phyloP scores from a whole-genome alignment of 1,139 yeast genomes.

The Meyerozyma smithsonii region DNA sequence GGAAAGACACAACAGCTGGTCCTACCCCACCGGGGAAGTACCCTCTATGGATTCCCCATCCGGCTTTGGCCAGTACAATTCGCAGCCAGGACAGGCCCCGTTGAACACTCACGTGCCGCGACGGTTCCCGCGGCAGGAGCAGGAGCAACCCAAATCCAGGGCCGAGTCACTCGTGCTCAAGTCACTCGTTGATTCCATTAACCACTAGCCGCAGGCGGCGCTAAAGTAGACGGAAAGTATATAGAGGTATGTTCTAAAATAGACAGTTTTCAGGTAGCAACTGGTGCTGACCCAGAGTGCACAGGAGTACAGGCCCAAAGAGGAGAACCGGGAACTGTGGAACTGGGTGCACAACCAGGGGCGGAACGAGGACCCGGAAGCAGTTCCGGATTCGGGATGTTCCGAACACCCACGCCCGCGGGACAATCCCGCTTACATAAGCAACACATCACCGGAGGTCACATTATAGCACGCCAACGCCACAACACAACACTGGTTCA shows the following conservation, averaged over 20 bases:
- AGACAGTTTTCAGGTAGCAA: not conserved
- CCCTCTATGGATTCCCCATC: not conserved
- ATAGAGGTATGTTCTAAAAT: not conserved
- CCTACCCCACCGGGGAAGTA: not conserved
- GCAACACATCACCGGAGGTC: not conserved
- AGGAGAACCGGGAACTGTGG: too few relatives aligned
- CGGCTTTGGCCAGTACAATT: not conserved
- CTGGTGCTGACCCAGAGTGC: too few relatives aligned
- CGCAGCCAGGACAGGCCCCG: not conserved
- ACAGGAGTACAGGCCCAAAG: too few relatives aligned
- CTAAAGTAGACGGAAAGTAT: not conserved
- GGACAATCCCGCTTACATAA: not conserved
- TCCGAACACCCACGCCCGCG: too few relatives aligned
- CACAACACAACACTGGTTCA: not conserved
- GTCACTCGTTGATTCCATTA: constrained; percentile 42
- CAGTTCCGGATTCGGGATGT: too few relatives aligned
- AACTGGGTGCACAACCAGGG: too few relatives aligned
- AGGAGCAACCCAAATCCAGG: not conserved
- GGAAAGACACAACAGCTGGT: constrained; percentile 3
- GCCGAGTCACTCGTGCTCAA: constrained; percentile 36
- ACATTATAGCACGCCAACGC: constrained; percentile 1
- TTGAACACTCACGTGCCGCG: constrained; percentile 1
- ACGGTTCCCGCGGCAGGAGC: constrained; percentile 1
- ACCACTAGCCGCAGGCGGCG: constrained; percentile 17
- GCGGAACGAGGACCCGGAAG: too few relatives aligned